phyloP scores from a whole-genome alignment of 2,329 filamentous ascomycete species.

The Raffaelea albimanens region DNA sequence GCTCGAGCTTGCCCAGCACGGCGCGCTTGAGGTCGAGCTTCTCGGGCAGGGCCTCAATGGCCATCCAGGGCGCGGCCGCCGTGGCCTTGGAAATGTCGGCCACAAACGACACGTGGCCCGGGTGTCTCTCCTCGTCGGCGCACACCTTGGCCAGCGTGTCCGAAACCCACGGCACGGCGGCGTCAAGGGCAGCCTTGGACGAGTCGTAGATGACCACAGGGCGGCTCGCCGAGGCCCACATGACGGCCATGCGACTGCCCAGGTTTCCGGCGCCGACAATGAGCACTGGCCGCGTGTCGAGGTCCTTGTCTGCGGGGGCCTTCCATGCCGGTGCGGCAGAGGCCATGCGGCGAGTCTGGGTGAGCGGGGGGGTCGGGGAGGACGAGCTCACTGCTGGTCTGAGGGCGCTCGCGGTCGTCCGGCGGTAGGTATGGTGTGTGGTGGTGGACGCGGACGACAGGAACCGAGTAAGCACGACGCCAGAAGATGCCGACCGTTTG shows the following conservation, averaged over 20 bases:
- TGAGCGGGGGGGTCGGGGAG: no score
- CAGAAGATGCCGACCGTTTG: no score
- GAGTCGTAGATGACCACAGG: constrained; percentile 20
- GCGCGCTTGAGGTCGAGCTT: constrained; percentile 36
- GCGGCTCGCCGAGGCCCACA: constrained; percentile 20
- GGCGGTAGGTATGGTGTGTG: no score
- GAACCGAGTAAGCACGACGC: no score
- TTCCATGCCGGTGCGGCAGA: constrained; percentile 11
- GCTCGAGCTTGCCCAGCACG: constrained; percentile 37
- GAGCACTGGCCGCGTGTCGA: constrained; percentile 25
- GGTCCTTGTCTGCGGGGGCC: constrained; percentile 16
- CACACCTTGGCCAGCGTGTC: constrained; percentile 23
- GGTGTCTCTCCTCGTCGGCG: constrained; percentile 16
- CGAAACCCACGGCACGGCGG: constrained; percentile 22
- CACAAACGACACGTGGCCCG: constrained; percentile 18
- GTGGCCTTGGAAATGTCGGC: constrained; percentile 15
- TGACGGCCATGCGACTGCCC: constrained; percentile 27
- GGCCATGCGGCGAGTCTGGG: no score
- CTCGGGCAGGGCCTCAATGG: constrained; percentile 45
- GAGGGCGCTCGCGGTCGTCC: no score
- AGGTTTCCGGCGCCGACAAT: constrained; percentile 31
- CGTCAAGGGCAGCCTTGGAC: constrained; percentile 14
- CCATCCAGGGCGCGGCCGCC: constrained; percentile 30
- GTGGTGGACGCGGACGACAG: no score
- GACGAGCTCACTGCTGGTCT: no score